A percentile compares a stretch with the other conserved stretches of the same genome.
These are phyloP conservation scores for Tilletia caries DNA, from an alignment of 1,284 basidiomycete genomes.

Conservation along the genomic window DNA sequence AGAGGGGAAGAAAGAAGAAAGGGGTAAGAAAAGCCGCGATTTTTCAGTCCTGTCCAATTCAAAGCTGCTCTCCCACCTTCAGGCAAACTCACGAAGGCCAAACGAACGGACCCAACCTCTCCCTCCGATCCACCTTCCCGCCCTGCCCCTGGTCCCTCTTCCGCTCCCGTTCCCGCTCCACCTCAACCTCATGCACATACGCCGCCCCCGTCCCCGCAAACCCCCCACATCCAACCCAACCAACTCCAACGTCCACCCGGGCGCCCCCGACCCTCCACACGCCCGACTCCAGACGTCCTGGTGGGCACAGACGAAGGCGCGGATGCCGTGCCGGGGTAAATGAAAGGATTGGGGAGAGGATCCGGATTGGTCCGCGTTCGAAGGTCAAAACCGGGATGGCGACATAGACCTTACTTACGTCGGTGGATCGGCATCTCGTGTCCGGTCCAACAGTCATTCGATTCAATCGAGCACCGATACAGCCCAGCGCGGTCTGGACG, in stretches of 20 bases:
- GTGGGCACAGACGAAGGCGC: slow-evolving; percentile 68
- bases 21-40: too few species aligned
- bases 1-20: too few species aligned
- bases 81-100: slow-evolving; percentile 42
- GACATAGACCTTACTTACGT: too few species aligned
- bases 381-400: too few species aligned
- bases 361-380: too few species aligned
- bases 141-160: slow-evolving; percentile 9
- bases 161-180: slow-evolving; percentile 23
- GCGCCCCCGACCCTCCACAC: slow-evolving; percentile 67
- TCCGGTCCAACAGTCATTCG: too few species aligned
- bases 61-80: not conserved
- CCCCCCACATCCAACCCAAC: slow-evolving; percentile 36
- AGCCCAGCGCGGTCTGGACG: too few species aligned
- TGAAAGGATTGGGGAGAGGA: too few species aligned
- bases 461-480: too few species aligned
- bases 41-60: not conserved
- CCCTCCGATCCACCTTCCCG: slow-evolving; percentile 20
- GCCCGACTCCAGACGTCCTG: slow-evolving; percentile 85
- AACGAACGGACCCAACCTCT: slow-evolving; percentile 44
- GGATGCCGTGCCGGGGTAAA: slow-evolving; percentile 74
- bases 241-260: slow-evolving; percentile 63
- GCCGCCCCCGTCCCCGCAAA: slow-evolving; percentile 45
- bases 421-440: too few species aligned
- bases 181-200: slow-evolving; percentile 32